These are phyloP conservation scores for Zymoseptoria brevis DNA, from an alignment of 2,329 filamentous ascomycete species.

Conservation along the genomic window DNA sequence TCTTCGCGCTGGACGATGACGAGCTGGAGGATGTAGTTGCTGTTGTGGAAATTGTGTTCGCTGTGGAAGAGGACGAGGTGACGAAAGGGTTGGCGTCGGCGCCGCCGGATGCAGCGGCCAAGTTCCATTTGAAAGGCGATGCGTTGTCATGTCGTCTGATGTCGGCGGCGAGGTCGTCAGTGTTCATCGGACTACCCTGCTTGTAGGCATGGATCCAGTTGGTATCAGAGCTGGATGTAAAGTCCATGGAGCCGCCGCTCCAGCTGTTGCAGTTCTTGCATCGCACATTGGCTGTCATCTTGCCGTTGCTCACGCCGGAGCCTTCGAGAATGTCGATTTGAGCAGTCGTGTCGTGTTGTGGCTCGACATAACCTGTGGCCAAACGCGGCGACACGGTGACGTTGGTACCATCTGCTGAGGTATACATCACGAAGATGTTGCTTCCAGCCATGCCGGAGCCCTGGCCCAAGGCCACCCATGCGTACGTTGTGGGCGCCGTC, in stretches of 20 bases:
- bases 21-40: background rate
- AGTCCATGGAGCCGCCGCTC: conserved; percentile 45
- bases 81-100: conserved; percentile 38
- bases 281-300: conserved; percentile 50
- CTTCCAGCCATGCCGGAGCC: conserved; percentile 46
- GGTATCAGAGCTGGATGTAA: conserved; percentile 32
- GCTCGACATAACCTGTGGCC: conserved; percentile 38
- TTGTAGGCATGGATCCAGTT: conserved; percentile 46
- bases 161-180: conserved; percentile 35
- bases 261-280: conserved; percentile 48
- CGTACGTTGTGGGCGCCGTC: conserved; percentile 43
- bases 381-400: conserved; percentile 50
- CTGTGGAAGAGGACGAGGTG: background rate
- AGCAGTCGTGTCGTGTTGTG: conserved; percentile 35
- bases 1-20: background rate
- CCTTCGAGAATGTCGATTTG: conserved; percentile 46
- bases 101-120: conserved; percentile 45
- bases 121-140: conserved; percentile 38
- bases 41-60: background rate
- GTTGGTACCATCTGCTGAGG: conserved; percentile 44
- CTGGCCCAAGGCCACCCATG: conserved; percentile 51
- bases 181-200: conserved; percentile 41
- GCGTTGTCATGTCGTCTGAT: conserved; percentile 41
- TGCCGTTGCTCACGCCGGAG: conserved; percentile 44
- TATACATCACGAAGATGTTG: conserved; percentile 54